A percentile compares a stretch with the other conserved stretches of the same genome.
Evolutionary conservation across 139 green algal genomes (phyloP).

Genomic region (Chloropicon primus): DNA sequence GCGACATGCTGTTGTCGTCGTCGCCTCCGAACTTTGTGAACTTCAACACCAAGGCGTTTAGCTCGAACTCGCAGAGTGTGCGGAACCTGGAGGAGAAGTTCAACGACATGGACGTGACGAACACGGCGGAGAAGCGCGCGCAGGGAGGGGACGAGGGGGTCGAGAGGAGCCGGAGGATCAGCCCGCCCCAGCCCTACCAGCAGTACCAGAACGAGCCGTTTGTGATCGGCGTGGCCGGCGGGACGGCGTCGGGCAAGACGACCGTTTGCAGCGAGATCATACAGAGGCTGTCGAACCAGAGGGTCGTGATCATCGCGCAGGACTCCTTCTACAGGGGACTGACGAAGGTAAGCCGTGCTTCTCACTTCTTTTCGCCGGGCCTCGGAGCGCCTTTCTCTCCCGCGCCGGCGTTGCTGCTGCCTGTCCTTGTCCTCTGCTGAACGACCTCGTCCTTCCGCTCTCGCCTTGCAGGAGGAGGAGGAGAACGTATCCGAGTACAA

Average conservation of each 20-base stretch:
- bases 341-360: no score
- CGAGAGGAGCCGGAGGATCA: no score
- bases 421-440: no score
- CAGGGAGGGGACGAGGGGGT: neutral
- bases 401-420: no score
- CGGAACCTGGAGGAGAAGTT: neutral
- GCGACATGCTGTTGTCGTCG: neutral
- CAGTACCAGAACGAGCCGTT: constrained; percentile 32
- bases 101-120: neutral
- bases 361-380: no score
- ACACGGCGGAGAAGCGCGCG: neutral
- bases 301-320: constrained; percentile 68
- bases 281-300: constrained; percentile 74
- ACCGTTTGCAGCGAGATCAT: constrained; percentile 90
- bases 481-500: constrained; percentile 66
- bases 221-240: constrained; percentile 63
- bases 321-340: constrained; percentile 86
- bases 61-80: neutral
- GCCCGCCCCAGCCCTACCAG: neutral
- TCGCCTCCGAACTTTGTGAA: neutral
- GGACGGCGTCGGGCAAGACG: constrained; percentile 74
- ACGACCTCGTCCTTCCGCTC: no score
- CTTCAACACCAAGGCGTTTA: neutral
- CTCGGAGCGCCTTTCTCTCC: no score
- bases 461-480: constrained; percentile 60